Evolutionary conservation across 1,284 basidiomycete species (phyloP), one percentile per base, ranked within the genome.

Genomic region (Sphaerobolus stellatus): DNA sequence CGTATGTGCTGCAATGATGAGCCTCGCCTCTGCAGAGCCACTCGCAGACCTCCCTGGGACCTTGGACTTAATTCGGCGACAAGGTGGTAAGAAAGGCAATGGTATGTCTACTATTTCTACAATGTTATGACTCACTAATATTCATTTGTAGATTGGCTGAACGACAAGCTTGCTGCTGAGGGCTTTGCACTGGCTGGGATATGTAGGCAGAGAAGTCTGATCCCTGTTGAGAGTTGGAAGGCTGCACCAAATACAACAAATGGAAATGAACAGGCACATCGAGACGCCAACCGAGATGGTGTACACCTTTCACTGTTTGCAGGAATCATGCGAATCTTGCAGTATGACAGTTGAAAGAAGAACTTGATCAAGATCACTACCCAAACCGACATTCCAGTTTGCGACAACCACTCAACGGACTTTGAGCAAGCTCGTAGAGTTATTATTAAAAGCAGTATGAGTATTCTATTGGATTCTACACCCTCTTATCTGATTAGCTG

Each of bases 71-170:
- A 66, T 66, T 36, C 34, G 58, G 18, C n/a, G n/a, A n/a, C 46
- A 31, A 1, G 63, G 62, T 5, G 61, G 62, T 22, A 59, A 44
- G 47, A 62, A 57, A 41, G 63, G 60, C n/a, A 14, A 28, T 28
- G 55, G 62, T 64, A 55, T 11, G 24, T 45, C n/a, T n/a, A n/a
- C n/a, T n/a, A n/a, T n/a, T n/a, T n/a, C n/a, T n/a, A n/a, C n/a
- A n/a, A n/a, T n/a, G n/a, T n/a, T n/a, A n/a, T n/a, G n/a, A n/a
- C n/a, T n/a, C n/a, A n/a, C n/a, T n/a, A n/a, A n/a, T n/a, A n/a
- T n/a, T n/a, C n/a, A n/a, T 18, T 7, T 7, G n/a, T n/a, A 67
- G 65, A 63, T 11, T 67, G 65, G 65, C 49, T 66, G 4, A 61
- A 64, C 27, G 61, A 67, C 47, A 67, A 66, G 56, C 41, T 47